A percentile compares a stretch with the other conserved stretches of the same genome.
phyloP scores from a whole-genome alignment of 2,329 filamentous ascomycete species.

The Eutypa lata region DNA sequence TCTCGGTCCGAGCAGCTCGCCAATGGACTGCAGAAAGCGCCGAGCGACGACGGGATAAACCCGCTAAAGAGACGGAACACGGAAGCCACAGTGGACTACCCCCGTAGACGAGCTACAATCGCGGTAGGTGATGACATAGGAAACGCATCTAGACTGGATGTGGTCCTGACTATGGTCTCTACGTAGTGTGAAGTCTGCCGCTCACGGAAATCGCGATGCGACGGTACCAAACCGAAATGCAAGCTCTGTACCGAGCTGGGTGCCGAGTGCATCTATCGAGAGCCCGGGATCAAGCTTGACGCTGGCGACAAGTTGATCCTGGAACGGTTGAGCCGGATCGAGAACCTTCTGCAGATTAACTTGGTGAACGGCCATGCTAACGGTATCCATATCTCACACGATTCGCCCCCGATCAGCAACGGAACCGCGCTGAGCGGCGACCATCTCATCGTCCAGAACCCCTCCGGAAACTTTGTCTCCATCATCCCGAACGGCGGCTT shows the following conservation, averaged over 20 bases:
- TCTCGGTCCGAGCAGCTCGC: conserved; percentile 39
- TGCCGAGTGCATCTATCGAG: conserved; percentile 79
- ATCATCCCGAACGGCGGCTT: conserved; percentile 62
- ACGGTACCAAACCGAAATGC: conserved; percentile 78
- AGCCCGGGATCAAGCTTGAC: conserved; percentile 83
- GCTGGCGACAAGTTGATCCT: conserved; percentile 83
- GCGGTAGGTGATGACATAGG: conserved; percentile 47
- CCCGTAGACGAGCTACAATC: conserved; percentile 62
- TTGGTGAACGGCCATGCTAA: conserved; percentile 50
- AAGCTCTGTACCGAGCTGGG: conserved; percentile 79
- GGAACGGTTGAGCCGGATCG: conserved; percentile 73
- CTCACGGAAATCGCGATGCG: conserved; percentile 75
- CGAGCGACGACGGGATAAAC: conserved; percentile 49
- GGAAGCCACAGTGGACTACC: conserved; percentile 61
- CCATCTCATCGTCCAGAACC: conserved; percentile 45
- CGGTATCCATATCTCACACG: conserved; percentile 54
- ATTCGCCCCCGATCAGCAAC: conserved; percentile 64
- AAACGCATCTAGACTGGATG: conserved; percentile 6
- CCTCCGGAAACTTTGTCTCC: conserved; percentile 46
- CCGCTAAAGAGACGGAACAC: conserved; percentile 61
- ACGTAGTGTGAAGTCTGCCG: conserved; percentile 75
- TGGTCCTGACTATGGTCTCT: conserved; percentile 12
- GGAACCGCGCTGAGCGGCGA: conserved; percentile 60
- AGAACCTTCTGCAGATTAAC: conserved; percentile 72
- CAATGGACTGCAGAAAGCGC: conserved; percentile 44